Evolutionary conservation across 2,329 filamentous ascomycete species (phyloP).

Genomic region (Colletotrichum sp.): DNA sequence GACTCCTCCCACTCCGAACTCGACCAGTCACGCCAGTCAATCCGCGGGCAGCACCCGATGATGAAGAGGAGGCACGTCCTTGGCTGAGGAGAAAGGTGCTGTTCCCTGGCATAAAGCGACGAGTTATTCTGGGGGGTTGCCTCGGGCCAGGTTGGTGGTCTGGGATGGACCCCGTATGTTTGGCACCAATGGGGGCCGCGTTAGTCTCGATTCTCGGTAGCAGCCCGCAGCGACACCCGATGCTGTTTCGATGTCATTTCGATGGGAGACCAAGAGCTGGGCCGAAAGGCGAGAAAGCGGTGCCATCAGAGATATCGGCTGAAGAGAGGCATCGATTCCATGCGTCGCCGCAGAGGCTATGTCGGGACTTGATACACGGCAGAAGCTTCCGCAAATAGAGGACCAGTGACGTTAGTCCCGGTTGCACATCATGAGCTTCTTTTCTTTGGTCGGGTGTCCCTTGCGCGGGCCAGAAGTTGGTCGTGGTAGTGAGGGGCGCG

Average conservation of each 20-base stretch:
- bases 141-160: neutral
- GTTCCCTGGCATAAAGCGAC: neutral
- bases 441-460: neutral
- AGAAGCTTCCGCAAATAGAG: neutral
- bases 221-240: constrained; percentile 1
- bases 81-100: neutral
- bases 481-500: neutral
- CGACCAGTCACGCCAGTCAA: neutral
- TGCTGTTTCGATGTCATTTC: neutral
- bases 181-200: neutral
- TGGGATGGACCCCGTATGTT: constrained; percentile 3
- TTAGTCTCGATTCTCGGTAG: constrained; percentile 12
- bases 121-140: neutral
- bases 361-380: neutral
- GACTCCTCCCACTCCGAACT: neutral
- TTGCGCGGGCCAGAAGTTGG: neutral
- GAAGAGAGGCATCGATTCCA: neutral
- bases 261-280: neutral
- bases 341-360: neutral
- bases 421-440: neutral
- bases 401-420: neutral
- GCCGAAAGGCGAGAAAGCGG: neutral
- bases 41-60: neutral
- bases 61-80: neutral
- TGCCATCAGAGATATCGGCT: neutral